Evolutionary conservation across 202 grass and related monocot genomes (phyloP), one percentile per base, ranked within the genome.

Genomic region (Bolboschoenoplectus hybrid): DNA sequence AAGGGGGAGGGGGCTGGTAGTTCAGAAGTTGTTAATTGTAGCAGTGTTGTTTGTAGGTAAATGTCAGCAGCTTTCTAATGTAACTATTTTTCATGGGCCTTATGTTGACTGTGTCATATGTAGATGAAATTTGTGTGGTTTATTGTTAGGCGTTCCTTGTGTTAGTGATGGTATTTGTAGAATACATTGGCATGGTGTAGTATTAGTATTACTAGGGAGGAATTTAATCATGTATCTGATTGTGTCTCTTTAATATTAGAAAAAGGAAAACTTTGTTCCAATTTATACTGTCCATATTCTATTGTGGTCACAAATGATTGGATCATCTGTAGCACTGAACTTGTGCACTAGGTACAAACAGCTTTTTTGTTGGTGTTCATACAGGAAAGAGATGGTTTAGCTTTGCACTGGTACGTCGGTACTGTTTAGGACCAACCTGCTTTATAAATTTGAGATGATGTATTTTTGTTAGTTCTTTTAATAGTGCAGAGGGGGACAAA

Each of bases 171-270:
- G 74, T 57, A 56, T 56, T 17, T 78, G 51, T 78, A 78, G 74
- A 56, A 55, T 78, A 55, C 14, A 80, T 79, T 58, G 52, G 52
- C 35, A 7, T 58, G 71, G 19, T 41, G 75, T 58, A 43, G 75
- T 80, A 43, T 61, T 58, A 43, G 75, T 80, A 43, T 61, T 61
- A 61, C 13, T 20, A 60, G 52, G 8, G 3, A 10, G 69, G 35
- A 60, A 8, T 0, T 60, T 61, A 61, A 80, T 80, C 32, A 79
- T 79, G 74, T 61, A 43, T 20, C 49, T 60, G 36, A 61, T 80
- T 80, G 53, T 43, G 9, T 74, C 43, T 20, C 44, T 41, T 80
- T 80, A 80, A 43, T 80, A 60, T 60, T 80, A 80, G 35, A 80
- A 19, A 61, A 43, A 61, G 5, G 53, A 9, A 43, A 80, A 80